Conservation (phyloP, 2,329 filamentous ascomycete species). For the Colletotrichum spinosum region DNA sequence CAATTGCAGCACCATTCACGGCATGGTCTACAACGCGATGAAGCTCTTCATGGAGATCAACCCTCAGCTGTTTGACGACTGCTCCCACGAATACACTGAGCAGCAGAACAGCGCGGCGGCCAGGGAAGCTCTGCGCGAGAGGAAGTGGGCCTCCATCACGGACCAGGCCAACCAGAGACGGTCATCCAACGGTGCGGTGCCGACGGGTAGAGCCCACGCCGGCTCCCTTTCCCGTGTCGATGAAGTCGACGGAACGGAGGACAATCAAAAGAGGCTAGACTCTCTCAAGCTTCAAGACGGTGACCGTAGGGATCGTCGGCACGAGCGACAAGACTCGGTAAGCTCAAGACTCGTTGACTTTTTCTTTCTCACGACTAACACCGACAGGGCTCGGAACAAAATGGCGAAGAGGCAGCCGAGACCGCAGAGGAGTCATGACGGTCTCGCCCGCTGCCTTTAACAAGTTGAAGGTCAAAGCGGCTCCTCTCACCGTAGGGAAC, state of each 20-base stretch:
- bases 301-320: constrained; percentile 68
- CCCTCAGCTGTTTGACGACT: constrained; percentile 97
- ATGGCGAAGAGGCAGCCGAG: constrained; percentile 26
- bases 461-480: constrained; percentile 23
- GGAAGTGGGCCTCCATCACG: constrained; percentile 88
- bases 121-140: constrained; percentile 82
- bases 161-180: constrained; percentile 82
- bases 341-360: constrained; percentile 51
- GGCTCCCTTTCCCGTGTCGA: constrained; percentile 67
- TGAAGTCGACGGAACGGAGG: constrained; percentile 84
- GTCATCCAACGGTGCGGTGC: constrained; percentile 49
- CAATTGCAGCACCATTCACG: constrained; percentile 86
- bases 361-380: not conserved
- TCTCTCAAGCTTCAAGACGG: constrained; percentile 91
- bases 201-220: constrained; percentile 51
- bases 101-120: constrained; percentile 93
- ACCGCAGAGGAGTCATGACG: constrained; percentile 35
- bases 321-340: constrained; percentile 72
- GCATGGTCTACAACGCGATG: constrained; percentile 99
- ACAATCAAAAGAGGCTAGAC: constrained; percentile 88
- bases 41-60: constrained; percentile 99
- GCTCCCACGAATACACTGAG: constrained; percentile 97
- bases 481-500: constrained; percentile 13
- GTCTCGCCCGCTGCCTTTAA: constrained; percentile 19
- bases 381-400: constrained; percentile 28